Evolutionary conservation across 768 basidiomycete species (phyloP).

Genomic region (Kwoniella sp.): DNA sequence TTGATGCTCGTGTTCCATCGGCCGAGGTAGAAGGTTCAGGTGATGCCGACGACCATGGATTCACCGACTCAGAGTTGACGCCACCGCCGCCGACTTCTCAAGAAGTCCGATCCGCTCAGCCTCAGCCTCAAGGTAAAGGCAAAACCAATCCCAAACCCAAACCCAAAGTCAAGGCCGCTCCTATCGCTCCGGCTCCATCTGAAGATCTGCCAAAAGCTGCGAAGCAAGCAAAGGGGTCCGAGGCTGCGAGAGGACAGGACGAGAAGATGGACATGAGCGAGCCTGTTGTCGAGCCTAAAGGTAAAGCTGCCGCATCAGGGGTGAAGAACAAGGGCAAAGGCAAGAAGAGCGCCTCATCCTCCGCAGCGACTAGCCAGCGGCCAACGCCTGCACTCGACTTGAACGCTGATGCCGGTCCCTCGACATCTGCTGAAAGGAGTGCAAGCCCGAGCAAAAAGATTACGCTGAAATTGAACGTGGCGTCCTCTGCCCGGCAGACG

Average conservation of each 20-base stretch:
- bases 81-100: conserved; percentile 7
- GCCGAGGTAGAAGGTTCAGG: background rate
- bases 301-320: background rate
- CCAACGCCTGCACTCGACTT: background rate
- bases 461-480: conserved; percentile 8
- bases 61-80: conserved; percentile 11
- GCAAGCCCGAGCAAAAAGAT: conserved; percentile 2
- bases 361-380: background rate
- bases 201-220: background rate
- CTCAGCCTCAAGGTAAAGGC: no score
- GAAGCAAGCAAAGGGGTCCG: background rate
- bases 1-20: background rate
- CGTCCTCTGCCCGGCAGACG: background rate
- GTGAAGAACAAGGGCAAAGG: background rate
- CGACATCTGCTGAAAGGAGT: conserved; percentile 5
- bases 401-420: background rate
- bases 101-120: background rate
- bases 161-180: background rate
- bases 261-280: background rate
- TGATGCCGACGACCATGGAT: background rate
- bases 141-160: background rate
- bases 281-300: background rate
- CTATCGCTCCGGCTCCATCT: background rate
- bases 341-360: background rate
- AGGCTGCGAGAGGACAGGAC: background rate